Conservation (phyloP, 148 eudicot species). For the Nepenthes gracilis region DNA sequence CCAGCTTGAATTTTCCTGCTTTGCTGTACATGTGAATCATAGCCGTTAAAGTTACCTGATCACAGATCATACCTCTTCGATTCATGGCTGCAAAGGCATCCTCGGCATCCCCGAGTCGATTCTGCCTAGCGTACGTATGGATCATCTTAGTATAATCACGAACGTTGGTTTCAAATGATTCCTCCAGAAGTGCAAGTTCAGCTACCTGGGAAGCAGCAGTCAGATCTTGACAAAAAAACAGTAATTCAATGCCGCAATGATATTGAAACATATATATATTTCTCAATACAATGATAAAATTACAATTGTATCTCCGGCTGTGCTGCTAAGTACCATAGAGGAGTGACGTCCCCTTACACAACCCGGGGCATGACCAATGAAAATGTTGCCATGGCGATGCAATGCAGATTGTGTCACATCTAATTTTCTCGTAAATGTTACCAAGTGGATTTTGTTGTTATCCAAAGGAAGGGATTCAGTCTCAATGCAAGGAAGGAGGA, state of each 20-base stretch:
- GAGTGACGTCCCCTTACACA: no score
- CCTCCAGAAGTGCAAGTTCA: constrained; percentile 56
- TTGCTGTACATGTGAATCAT: constrained; percentile 90
- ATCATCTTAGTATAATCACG: constrained; percentile 93
- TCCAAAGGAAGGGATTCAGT: no score
- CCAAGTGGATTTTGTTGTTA: no score
- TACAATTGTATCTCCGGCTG: no score
- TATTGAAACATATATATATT: neutral
- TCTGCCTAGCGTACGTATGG: constrained; percentile 54
- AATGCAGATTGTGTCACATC: no score
- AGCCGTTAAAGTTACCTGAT: constrained; percentile 78
- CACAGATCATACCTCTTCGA: constrained; percentile 47
- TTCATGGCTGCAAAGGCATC: constrained; percentile 42
- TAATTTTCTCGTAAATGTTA: no score
- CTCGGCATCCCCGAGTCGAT: constrained; percentile 63
- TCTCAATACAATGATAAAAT: neutral
- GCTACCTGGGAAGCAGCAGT: constrained; percentile 32
- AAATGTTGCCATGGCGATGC: no score
- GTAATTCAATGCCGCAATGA: neutral
- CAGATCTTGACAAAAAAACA: constrained; percentile 2
- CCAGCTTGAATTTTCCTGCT: constrained; percentile 55
- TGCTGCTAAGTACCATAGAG: no score
- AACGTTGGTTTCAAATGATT: constrained; percentile 77
- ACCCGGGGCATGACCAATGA: no score
- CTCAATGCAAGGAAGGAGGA: no score